These are phyloP conservation scores for Waltergamsia citrina DNA, from an alignment of 2,329 filamentous ascomycete genomes.

Conservation along the genomic window DNA sequence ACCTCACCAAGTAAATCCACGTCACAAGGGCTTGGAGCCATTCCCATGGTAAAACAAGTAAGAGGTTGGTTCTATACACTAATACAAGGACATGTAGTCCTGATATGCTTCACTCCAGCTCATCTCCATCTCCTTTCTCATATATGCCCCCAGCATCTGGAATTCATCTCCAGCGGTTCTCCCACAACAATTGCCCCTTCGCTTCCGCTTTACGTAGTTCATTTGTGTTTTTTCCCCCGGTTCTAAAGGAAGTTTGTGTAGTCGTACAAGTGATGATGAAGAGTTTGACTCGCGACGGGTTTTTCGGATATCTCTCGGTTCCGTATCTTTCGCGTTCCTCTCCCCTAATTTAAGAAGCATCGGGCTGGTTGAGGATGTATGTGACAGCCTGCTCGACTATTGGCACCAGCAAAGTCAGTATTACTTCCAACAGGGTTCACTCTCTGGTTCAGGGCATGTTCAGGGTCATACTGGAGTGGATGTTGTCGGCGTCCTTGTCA, in stretches of 20 bases:
- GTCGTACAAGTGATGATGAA: constrained; percentile 12
- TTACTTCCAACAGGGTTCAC: no score
- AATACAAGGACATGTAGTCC: constrained; percentile 16
- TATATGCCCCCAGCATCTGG: no score
- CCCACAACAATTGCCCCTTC: not conserved
- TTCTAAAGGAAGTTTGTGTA: not conserved
- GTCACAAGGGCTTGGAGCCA: no score
- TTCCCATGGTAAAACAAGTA: constrained; percentile 7
- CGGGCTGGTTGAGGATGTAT: constrained; percentile 88
- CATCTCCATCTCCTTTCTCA: not conserved
- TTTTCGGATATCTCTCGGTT: not conserved
- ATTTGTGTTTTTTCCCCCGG: not conserved
- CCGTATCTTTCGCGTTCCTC: no score
- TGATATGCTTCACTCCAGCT: not conserved
- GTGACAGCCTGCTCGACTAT: constrained; percentile 88
- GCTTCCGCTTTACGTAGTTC: not conserved
- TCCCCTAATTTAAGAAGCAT: constrained; percentile 63
- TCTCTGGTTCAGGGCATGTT: not conserved
- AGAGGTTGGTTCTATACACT: constrained; percentile 23
- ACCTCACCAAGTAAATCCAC: no score
- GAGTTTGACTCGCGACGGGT: not conserved
- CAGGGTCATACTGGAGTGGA: constrained; percentile 73
- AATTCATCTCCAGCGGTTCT: no score
- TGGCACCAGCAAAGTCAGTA: not conserved
- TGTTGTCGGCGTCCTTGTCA: constrained; percentile 90